These are phyloP conservation scores for Bipolaris bicolor DNA, from an alignment of 2,329 filamentous ascomycete species.

Conservation along the genomic window DNA sequence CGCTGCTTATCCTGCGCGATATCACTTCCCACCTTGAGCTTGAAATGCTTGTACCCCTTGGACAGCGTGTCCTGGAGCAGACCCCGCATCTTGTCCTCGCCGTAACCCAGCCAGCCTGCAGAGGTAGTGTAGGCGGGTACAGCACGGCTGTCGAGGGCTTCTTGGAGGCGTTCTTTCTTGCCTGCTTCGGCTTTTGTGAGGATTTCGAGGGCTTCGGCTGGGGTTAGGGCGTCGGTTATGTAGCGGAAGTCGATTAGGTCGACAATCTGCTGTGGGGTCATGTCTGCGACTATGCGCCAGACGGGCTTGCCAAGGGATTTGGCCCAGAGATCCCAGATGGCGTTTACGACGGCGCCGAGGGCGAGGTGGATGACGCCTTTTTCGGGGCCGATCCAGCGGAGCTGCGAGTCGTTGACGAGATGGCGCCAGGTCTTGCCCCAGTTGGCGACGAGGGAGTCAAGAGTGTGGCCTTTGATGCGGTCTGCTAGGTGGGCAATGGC, in stretches of 20 bases:
- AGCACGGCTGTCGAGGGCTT: conserved; percentile 74
- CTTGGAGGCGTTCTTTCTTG: conserved; percentile 73
- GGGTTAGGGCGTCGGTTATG: conserved; percentile 91
- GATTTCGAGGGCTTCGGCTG: conserved; percentile 77
- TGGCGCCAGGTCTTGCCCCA: conserved; percentile 91
- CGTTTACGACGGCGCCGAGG: conserved; percentile 86
- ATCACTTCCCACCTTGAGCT: conserved; percentile 83
- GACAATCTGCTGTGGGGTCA: conserved; percentile 87
- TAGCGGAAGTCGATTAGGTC: conserved; percentile 92
- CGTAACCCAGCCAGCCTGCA: conserved; percentile 91
- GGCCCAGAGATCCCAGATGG: conserved; percentile 94
- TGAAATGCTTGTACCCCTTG: conserved; percentile 84
- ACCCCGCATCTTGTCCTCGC: conserved; percentile 81
- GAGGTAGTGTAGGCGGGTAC: conserved; percentile 91
- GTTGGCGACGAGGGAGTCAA: conserved; percentile 77
- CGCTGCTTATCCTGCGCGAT: conserved; percentile 74
- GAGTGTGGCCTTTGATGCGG: conserved; percentile 74
- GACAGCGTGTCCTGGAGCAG: conserved; percentile 75
- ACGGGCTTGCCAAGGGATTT: conserved; percentile 86
- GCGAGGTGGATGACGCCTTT: conserved; percentile 95
- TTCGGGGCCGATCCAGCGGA: conserved; percentile 92
- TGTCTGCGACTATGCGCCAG: conserved; percentile 88
- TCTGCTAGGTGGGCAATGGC: conserved; percentile 81
- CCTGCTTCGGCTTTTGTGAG: conserved; percentile 69
- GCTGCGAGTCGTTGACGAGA: conserved; percentile 87